Evolutionary conservation across 2,329 filamentous ascomycete genomes (phyloP).

Genomic region (Ophiobolus disseminans): DNA sequence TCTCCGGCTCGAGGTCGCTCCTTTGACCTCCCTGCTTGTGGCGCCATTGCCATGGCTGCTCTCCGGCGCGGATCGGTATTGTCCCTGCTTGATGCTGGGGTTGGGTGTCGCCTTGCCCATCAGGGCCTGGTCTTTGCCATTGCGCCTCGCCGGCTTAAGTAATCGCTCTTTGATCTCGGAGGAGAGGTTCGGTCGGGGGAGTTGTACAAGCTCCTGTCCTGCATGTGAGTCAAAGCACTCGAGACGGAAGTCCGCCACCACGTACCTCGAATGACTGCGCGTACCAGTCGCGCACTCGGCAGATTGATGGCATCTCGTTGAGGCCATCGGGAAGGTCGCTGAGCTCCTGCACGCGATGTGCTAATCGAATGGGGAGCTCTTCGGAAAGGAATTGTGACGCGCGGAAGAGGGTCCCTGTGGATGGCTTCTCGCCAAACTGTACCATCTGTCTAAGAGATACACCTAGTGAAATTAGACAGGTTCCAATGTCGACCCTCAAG

Average conservation of each 20-base stretch:
- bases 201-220: conserved; percentile 83
- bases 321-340: conserved; percentile 91
- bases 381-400: conserved; percentile 98
- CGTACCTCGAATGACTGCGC: conserved; percentile 97
- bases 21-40: conserved; percentile 56
- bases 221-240: conserved; percentile 38
- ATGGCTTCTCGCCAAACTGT: conserved; percentile 94
- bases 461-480: conserved; percentile 35
- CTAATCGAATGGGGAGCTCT: conserved; percentile 94
- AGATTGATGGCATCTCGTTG: conserved; percentile 97
- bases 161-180: conserved; percentile 80
- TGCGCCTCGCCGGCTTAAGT: conserved; percentile 68
- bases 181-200: conserved; percentile 78
- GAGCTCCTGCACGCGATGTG: conserved; percentile 95
- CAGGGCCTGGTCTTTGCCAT: conserved; percentile 68
- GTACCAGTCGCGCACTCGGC: conserved; percentile 96
- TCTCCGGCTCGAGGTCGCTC: conserved; percentile 61
- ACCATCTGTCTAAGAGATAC: conserved; percentile 96
- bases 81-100: conserved; percentile 83
- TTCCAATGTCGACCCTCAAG: neutral
- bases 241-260: conserved; percentile 15
- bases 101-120: conserved; percentile 87
- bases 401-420: conserved; percentile 89
- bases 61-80: conserved; percentile 69
- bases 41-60: conserved; percentile 58